phyloP scores from a whole-genome alignment of 441 rosid genomes.

The Adansonia madagascariensis region DNA sequence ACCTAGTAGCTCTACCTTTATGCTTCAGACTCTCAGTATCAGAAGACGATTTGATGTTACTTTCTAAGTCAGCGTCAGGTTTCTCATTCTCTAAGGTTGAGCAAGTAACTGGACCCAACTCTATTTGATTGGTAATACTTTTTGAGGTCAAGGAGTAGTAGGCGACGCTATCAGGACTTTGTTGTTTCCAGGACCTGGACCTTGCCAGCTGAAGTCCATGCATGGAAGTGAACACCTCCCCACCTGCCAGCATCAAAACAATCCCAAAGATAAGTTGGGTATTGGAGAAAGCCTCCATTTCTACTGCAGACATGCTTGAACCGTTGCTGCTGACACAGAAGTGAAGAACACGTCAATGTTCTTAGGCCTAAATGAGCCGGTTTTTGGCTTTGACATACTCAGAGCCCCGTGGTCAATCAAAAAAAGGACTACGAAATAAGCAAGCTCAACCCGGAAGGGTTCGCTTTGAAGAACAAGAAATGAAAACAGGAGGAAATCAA shows the following conservation, averaged over 20 bases:
- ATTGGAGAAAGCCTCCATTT: constrained; percentile 61
- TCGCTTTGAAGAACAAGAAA: constrained; percentile 21
- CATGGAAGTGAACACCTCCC: constrained; percentile 47
- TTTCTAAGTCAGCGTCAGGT: neutral
- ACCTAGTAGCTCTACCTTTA: constrained; percentile 4
- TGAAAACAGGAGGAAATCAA: neutral
- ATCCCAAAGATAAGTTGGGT: constrained; percentile 51
- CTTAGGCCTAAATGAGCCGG: constrained; percentile 23
- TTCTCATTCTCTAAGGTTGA: neutral
- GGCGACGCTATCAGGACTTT: neutral
- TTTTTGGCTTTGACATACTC: constrained; percentile 28
- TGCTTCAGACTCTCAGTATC: neutral
- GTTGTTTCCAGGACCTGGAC: neutral
- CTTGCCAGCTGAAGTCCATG: constrained; percentile 25
- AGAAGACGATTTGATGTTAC: neutral
- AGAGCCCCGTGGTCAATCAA: neutral
- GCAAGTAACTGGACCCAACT: neutral
- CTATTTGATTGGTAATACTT: neutral
- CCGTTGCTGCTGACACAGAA: constrained; percentile 57
- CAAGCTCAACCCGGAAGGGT: constrained; percentile 39
- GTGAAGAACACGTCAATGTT: constrained; percentile 60
- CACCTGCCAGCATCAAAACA: constrained; percentile 53
- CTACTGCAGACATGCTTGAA: constrained; percentile 62
- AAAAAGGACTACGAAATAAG: constrained; percentile 40
- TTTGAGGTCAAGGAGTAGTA: neutral